Evolutionary conservation across 2,329 filamentous ascomycete species (phyloP).

Genomic region (Sarocladiaceae sp.): DNA sequence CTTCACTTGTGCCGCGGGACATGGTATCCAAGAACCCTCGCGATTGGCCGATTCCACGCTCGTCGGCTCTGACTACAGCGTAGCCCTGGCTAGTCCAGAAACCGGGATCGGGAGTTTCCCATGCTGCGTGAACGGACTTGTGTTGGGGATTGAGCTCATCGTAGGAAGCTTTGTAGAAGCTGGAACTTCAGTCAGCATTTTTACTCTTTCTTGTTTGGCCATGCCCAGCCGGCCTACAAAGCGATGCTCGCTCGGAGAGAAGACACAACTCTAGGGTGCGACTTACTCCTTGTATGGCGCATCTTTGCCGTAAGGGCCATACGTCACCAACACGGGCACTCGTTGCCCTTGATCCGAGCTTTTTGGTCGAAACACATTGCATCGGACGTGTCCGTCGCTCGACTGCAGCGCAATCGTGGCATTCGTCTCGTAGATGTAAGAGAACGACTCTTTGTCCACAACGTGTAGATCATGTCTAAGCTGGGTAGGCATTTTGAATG

Average conservation of each 20-base stretch:
- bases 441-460: conserved; percentile 21
- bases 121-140: conserved; percentile 48
- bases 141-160: conserved; percentile 50
- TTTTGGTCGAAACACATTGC: conserved; percentile 34
- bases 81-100: conserved; percentile 54
- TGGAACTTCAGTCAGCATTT: neutral
- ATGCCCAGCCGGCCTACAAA: too few species aligned
- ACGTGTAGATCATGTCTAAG: neutral
- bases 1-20: conserved; percentile 26
- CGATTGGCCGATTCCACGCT: conserved; percentile 43
- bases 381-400: conserved; percentile 28
- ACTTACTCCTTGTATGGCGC: conserved; percentile 56
- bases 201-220: neutral
- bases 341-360: conserved; percentile 9
- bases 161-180: conserved; percentile 25
- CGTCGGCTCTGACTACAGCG: conserved; percentile 49
- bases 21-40: conserved; percentile 44
- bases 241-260: too few species aligned
- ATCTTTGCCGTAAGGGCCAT: conserved; percentile 72
- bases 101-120: conserved; percentile 55
- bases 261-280: conserved; percentile 22
- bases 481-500: neutral
- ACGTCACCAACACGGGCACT: conserved; percentile 62
- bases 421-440: conserved; percentile 37
- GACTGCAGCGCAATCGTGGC: conserved; percentile 25